Evolutionary conservation across 768 basidiomycete genomes (phyloP), one percentile per base, ranked within the genome.

Genomic region (Tulasnella calospora): DNA sequence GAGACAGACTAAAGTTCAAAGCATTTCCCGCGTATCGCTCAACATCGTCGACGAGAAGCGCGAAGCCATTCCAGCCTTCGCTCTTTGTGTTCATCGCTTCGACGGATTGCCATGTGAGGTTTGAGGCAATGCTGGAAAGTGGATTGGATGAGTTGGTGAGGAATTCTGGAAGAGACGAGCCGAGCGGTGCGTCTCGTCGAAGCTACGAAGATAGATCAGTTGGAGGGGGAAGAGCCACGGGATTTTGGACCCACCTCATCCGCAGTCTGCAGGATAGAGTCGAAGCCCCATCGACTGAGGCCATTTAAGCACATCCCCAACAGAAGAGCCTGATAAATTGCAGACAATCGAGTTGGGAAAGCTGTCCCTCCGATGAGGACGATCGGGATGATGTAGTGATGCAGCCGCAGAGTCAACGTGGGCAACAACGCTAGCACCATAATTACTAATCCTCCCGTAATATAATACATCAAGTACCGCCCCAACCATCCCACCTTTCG

Each of bases 401-500:
- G 95, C 33, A 95, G 80, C 46, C 94, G 88, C 67, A 94, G 85
- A 73, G 89, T 84, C 71, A 95, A 83, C 7, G 89, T 90, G 13
- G 94, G 94, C 23, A 95, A 85, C 73, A 89, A 85, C 3, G 91
- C 88, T 69, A 96, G 83, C 6, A 94, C 89, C 17, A 94, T 82
- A 33, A 88, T 82, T n/a, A 91, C 86, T 21, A 93, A 83, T 0
- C 90, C 93, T 19, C 92, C 92, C 40, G 87, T 82, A 47, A 89
- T 84, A 82, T 92, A 93, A 92, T 94, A 94, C 8, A 87, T 87
- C 41, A 91, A 82, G 82, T 96, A 96, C 82, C 89, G 88, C 6
- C 90, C 90, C 17, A 96, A 84, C 90, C 92, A 94, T 0, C 94
- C 94, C 0, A 93, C 94, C 84, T 92, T 92, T 73, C 94, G 89